A percentile compares a stretch with the other conserved stretches of the same genome.
Conservation (phyloP, 2,329 filamentous ascomycete genomes). For the Lecanicillium sp. region DNA sequence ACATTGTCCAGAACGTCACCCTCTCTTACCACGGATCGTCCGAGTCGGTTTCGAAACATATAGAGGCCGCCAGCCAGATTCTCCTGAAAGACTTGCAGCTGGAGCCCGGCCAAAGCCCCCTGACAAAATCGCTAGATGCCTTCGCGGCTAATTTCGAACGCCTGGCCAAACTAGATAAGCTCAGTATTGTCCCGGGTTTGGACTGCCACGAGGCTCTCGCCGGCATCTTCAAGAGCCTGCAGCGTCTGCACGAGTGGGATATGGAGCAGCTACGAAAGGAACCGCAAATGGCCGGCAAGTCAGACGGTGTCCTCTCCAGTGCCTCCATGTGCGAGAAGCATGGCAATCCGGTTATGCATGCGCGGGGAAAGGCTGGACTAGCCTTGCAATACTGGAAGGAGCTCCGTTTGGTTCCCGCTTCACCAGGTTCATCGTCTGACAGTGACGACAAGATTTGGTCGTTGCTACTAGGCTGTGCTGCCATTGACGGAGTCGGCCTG, state of each 20-base stretch:
- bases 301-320: slow-evolving; percentile 42
- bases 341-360: slow-evolving; percentile 65
- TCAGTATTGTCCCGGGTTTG: slow-evolving; percentile 60
- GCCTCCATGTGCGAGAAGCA: slow-evolving; percentile 61
- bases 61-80: slow-evolving; percentile 55
- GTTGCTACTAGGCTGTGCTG: slow-evolving; percentile 58
- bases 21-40: slow-evolving; percentile 55
- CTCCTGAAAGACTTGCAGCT: slow-evolving; percentile 58
- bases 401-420: slow-evolving; percentile 38
- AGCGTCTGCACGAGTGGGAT: slow-evolving; percentile 65
- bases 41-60: slow-evolving; percentile 51
- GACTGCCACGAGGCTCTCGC: slow-evolving; percentile 73
- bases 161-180: slow-evolving; percentile 60
- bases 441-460: slow-evolving; percentile 50
- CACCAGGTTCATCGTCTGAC: slow-evolving; percentile 27
- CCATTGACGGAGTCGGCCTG: slow-evolving; percentile 37
- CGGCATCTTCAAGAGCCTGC: slow-evolving; percentile 63
- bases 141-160: slow-evolving; percentile 67
- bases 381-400: slow-evolving; percentile 74
- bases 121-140: slow-evolving; percentile 62
- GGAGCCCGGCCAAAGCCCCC: slow-evolving; percentile 48
- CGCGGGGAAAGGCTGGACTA: slow-evolving; percentile 57
- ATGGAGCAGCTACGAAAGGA: slow-evolving; percentile 48
- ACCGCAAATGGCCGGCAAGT: slow-evolving; percentile 32
- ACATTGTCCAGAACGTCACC: slow-evolving; percentile 54